phyloP scores from a whole-genome alignment of 805 yeast species.

The Candida dajiaensis region DNA sequence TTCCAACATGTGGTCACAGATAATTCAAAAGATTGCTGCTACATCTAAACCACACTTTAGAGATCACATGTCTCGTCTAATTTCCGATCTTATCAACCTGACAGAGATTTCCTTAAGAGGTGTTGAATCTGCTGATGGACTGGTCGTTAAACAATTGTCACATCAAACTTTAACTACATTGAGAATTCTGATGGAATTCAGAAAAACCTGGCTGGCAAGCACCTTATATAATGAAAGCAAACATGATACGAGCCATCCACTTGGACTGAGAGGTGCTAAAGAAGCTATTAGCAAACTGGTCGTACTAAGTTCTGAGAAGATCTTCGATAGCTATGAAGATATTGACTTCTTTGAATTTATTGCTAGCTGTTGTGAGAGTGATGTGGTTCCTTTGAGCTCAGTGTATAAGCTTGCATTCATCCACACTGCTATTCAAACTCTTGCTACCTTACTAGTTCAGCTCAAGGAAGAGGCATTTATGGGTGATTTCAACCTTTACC shows the following conservation, averaged over 20 bases:
- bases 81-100: constrained; percentile 56
- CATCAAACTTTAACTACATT: constrained; percentile 56
- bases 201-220: constrained; percentile 9
- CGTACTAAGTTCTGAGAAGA: constrained; percentile 27
- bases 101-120: constrained; percentile 65
- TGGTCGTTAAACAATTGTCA: constrained; percentile 52
- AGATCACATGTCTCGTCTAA: constrained; percentile 25
- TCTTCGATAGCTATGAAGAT: constrained; percentile 32
- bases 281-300: constrained; percentile 29
- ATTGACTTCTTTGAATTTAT: constrained; percentile 49
- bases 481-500: constrained; percentile 26
- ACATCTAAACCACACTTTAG: constrained; percentile 26
- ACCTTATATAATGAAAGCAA: neutral
- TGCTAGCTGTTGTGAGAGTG: constrained; percentile 43
- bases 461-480: constrained; percentile 24
- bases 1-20: neutral
- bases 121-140: constrained; percentile 27
- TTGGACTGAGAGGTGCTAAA: constrained; percentile 5
- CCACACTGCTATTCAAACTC: constrained; percentile 46
- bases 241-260: neutral
- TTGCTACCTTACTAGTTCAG: constrained; percentile 19
- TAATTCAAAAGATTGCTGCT: constrained; percentile 22
- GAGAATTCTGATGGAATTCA: constrained; percentile 40
- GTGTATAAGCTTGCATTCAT: constrained; percentile 43
- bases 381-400: constrained; percentile 40